Percentiles rank a stretch among this genome's conserved stretches.
These are phyloP conservation scores for Yarrowia porcina DNA, from an alignment of 805 yeast species.

Conservation along the genomic window DNA sequence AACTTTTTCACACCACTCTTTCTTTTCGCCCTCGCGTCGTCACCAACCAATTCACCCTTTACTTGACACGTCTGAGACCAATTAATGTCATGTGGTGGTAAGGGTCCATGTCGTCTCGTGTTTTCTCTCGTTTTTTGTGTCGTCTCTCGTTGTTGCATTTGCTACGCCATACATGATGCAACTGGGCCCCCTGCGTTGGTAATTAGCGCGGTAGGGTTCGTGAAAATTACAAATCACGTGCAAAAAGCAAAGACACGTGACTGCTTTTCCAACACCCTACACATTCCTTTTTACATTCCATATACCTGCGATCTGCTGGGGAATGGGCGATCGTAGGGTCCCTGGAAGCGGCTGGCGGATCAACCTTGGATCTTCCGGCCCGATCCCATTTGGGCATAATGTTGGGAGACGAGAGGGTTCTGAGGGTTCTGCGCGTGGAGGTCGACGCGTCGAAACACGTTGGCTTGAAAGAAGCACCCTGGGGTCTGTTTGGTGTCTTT, in stretches of 20 bases:
- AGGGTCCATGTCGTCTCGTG: too few relatives aligned
- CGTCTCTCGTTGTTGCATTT: too few relatives aligned
- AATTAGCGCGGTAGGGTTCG: not conserved
- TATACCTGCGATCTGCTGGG: not conserved
- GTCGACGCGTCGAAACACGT: not conserved
- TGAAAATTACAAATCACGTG: not conserved
- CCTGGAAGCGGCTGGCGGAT: slow-evolving; percentile 12
- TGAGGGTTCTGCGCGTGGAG: too few relatives aligned
- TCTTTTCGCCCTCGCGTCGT: too few relatives aligned
- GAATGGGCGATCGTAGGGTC: not conserved
- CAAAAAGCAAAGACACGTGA: not conserved
- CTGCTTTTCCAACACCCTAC: not conserved
- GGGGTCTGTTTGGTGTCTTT: not conserved
- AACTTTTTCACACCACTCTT: too few relatives aligned
- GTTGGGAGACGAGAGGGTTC: too few relatives aligned
- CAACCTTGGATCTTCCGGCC: not conserved
- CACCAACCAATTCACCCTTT: too few relatives aligned
- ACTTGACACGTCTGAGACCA: too few relatives aligned
- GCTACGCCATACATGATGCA: not conserved
- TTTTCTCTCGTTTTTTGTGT: too few relatives aligned
- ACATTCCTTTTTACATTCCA: slow-evolving; percentile 16
- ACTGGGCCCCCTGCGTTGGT: not conserved
- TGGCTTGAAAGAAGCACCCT: not conserved
- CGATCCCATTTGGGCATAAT: not conserved
- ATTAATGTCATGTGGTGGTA: slow-evolving; percentile 5